Base-by-base conservation (phyloP, 1,139 yeast species). In the Magnusiomyces suaveolens region DNA sequence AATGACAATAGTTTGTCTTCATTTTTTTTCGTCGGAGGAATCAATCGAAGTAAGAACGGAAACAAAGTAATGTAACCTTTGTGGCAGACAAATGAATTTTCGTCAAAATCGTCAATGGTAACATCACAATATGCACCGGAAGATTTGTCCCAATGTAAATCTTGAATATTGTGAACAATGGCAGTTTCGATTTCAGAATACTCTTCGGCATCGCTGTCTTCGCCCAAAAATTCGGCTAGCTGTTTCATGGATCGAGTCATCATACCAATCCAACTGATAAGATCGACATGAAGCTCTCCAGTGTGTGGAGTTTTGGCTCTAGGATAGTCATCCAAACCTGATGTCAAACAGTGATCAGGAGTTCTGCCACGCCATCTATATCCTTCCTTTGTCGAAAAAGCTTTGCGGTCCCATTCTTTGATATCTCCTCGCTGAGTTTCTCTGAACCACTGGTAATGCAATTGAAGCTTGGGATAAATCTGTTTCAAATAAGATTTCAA, bases 281-380 rank as follows among this genome's bases (percentile, higher is more conserved):
- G 74, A 66, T 92, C 99, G 29, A 94, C 92, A 63, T 92, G 87
- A 52, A 92, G 74, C 69, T 92, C 99, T 0, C 95, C 95, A 44
- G 84, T 76, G 67, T 88, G 96, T 0, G 94, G 92, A 12, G 81
- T 82, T 41, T 75, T 71, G 0, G 89, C 85, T 59, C 99, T 79
- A 38, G 99, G 99, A 65, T 90, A 92, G 66, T 92, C 99, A 69
- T 92, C 98, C 46, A 92, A 68, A 0, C 99, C 99, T 70, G 95
- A 85, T 1, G 98, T 94, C 55, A 92, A 74, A 66, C 96, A 87
- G 65, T 87, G 97, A 2, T 83, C 79, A 25, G 77, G 73, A 0
- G 97, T 87, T 60, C 97, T 79, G 1, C 97, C 98, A 59, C 90
- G 79, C 99, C 99, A 92, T 65, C 96, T 76, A 68, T 86, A 92